Conservation (phyloP, 2,329 filamentous ascomycete genomes). For the Colletotrichum higginsianum region DNA sequence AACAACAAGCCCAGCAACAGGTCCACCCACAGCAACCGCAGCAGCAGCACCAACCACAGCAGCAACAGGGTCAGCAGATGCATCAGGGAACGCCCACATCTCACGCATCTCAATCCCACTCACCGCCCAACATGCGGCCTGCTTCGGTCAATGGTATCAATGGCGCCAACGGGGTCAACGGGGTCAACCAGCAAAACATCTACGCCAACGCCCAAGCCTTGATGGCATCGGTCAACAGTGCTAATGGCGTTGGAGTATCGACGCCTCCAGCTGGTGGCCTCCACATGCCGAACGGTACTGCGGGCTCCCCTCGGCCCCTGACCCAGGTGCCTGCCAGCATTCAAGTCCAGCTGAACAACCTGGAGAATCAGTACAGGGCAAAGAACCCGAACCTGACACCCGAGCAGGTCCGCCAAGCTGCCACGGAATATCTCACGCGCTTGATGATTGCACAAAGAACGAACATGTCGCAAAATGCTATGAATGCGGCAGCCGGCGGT, state of each 20-base stretch:
- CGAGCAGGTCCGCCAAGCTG: conserved; percentile 66
- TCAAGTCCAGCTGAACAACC: conserved; percentile 63
- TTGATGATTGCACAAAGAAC: conserved; percentile 63
- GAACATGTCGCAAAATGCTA: conserved; percentile 62
- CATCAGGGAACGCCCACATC: conserved; percentile 49
- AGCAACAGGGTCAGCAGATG: conserved; percentile 55
- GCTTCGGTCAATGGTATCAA: conserved; percentile 45
- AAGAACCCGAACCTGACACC: conserved; percentile 67
- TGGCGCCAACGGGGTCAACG: conserved; percentile 60
- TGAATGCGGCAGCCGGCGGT: conserved; percentile 69
- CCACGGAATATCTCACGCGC: conserved; percentile 64
- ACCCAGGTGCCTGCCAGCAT: conserved; percentile 63
- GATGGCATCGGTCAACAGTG: conserved; percentile 64
- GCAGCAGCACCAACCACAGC: conserved; percentile 64
- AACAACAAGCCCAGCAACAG: conserved; percentile 46
- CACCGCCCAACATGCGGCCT: conserved; percentile 60
- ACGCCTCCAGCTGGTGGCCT: conserved; percentile 62
- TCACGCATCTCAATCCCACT: conserved; percentile 52
- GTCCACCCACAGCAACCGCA: conserved; percentile 65
- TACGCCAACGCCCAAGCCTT: conserved; percentile 67
- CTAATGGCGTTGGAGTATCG: conserved; percentile 60
- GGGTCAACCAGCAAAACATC: conserved; percentile 67
- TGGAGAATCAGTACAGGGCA: conserved; percentile 67
- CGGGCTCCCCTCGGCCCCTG: conserved; percentile 62
- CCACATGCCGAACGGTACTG: conserved; percentile 62